Base-by-base conservation (phyloP, 2,329 filamentous ascomycete species). In the Stylonectria norvegica region DNA sequence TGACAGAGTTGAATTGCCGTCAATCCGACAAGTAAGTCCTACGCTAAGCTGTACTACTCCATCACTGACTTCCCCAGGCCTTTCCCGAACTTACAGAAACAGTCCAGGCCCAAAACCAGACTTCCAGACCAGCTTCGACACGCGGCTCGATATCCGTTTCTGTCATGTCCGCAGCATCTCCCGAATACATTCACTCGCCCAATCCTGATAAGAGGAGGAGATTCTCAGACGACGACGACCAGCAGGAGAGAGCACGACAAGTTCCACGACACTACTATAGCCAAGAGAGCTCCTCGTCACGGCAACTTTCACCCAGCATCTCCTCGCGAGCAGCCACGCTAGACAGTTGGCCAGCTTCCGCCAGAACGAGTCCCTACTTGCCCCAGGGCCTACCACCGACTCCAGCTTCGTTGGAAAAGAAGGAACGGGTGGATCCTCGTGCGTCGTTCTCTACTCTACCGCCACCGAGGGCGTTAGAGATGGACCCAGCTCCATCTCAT, bases 131-230 rank as follows among this genome's bases (percentile, higher is more conserved):
- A 29, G 48, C 58, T 5, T 56, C 62, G 14, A 57, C 64, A 32
- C 55, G 60, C 16, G 60, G 59, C 10, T 66, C 67, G 14, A 62
- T 69, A 29, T 55, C 53, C 6, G 56, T 57, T 11, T 52, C 59
- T 17, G 48, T 18, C 49, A 48, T 38, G 60, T 54, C 34, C 49
- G 55, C 38, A 43, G 66, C 65, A 28, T 66, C 69, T 4, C 67
- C 72, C 8, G 68, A 74, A 40, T 78, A 78, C 48, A 55, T 70
- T 10, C 66, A 75, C 57, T 76, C 75, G 20, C 67, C 75, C 18
- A 67, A 54, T 45, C 57, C 60, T n/a, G 65, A 60, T 53, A 78
- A 77, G 61, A 67, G 73, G 44, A 69, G 69, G 48, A 66, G 72
- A 14, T 48, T 68, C 6, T 71, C 69, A 2, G 56, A 63, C 36